Conservation (phyloP, 1,284 basidiomycete genomes). For the Puccinia polysora region DNA sequence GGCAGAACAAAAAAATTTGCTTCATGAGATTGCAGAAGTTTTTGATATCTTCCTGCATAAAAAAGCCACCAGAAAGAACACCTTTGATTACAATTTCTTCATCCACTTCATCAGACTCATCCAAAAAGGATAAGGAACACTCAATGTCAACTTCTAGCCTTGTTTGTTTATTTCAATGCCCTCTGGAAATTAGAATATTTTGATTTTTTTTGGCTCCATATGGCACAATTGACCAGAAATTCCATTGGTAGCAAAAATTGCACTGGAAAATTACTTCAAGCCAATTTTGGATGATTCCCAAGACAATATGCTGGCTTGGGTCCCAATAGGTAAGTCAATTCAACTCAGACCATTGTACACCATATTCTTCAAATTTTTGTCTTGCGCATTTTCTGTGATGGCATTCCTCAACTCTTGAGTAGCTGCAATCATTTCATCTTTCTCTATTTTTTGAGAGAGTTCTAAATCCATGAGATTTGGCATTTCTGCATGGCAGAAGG, state of each 20-base stretch:
- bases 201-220: neutral
- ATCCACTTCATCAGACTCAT: neutral
- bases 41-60: neutral
- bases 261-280: conserved; percentile 15
- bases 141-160: neutral
- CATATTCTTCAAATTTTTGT: neutral
- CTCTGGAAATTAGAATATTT: neutral
- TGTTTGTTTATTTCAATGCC: neutral
- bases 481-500: conserved; percentile 1
- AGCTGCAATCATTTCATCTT: neutral
- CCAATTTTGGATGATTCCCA: conserved; percentile 33
- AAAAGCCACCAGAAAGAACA: neutral
- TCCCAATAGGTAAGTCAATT: conserved; percentile 18
- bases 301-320: neutral
- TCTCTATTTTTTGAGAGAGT: neutral
- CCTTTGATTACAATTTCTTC: neutral
- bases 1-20: neutral
- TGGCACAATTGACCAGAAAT: neutral
- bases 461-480: neutral
- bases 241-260: conserved; percentile 13
- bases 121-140: no score
- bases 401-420: neutral
- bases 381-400: neutral
- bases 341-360: conserved; percentile 26
- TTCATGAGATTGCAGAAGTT: neutral